Evolutionary conservation across 371 early-diverging fungal genomes (phyloP), one percentile per base, ranked within the genome.

Genomic region (Synchytrium microbalum): DNA sequence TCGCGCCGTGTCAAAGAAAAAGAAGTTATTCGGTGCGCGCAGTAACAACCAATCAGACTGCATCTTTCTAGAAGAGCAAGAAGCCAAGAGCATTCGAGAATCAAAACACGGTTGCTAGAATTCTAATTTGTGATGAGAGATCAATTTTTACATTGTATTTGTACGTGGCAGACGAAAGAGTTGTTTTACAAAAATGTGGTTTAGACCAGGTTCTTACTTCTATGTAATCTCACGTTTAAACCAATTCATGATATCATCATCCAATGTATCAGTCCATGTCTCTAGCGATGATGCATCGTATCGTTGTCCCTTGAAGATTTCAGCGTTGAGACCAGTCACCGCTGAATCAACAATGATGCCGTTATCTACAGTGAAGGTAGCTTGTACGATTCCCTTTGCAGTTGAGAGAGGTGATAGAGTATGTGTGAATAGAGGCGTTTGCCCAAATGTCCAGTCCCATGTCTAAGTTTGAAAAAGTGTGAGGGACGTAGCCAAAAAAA

Each of bases 361-460:
- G 19, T 38, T 19, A 5, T 38, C 46, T 38, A 38, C 46, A 38
- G 10, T 10, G 19, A 38, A 38, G 5, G 46, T 38, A 19, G 46
- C 46, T 38, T 38, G 10, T 38, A 38, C 46, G 46, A 19, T 38
- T 19, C 46, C 46, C 46, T 33, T 54, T 24, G 8, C 14, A 23
- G 30, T 3, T 5, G 46, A 5, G 46, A 38, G 19, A 19, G 46
- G 46, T 38, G 46, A 5, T 13, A 86, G 59, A 31, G 76, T 68
- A 68, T 87, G 81, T n/a, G 84, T 84, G 63, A 96, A 96, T 69
- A 88, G 87, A 10, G 96, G 95, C 19, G 95, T 95, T 75, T 92
- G 91, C 2, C 92, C 95, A 65, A 82, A 94, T 46, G 84, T 84
- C 94, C 95, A 96, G 33, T 92, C 91, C 91, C 92, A 92, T 24